phyloP scores from a whole-genome alignment of 805 yeast genomes.

The Metschnikowia kofuensis region DNA sequence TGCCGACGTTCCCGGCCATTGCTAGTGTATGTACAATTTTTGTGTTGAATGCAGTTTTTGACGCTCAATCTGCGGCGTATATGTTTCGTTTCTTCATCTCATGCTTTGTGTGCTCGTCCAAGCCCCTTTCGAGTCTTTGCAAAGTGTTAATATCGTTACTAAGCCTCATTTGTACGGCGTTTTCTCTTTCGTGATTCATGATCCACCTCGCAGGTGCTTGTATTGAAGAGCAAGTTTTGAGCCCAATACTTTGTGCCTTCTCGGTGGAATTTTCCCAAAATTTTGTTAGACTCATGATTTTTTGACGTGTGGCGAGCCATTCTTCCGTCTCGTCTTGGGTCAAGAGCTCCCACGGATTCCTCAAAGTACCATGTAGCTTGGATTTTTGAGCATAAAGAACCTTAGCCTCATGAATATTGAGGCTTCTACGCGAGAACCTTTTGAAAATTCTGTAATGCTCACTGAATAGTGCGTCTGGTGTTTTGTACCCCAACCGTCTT shows the following conservation, averaged over 20 bases:
- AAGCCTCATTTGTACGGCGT: conserved; percentile 8
- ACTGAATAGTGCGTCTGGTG: conserved; percentile 5
- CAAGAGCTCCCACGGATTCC: conserved; percentile 13
- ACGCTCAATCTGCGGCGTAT: not conserved
- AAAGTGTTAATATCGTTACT: conserved; percentile 10
- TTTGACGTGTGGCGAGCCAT: conserved; percentile 5
- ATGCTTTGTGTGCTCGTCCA: conserved; percentile 7
- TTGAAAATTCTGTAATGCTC: conserved; percentile 18
- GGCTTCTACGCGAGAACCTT: conserved; percentile 7
- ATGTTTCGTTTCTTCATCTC: conserved; percentile 10
- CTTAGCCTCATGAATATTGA: conserved; percentile 14
- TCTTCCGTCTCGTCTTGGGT: conserved; percentile 1
- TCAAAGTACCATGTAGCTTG: not conserved
- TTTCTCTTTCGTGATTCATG: conserved; percentile 3
- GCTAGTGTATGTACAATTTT: not conserved
- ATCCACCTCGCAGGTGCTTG: conserved; percentile 6
- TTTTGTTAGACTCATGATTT: not conserved
- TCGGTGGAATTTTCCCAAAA: conserved; percentile 6
- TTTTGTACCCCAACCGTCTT: not conserved
- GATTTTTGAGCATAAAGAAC: conserved; percentile 6
- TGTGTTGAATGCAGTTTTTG: not conserved
- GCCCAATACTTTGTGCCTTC: conserved; percentile 2
- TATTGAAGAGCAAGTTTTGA: not conserved
- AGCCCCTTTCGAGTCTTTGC: conserved; percentile 10
- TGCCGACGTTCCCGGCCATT: too few relatives aligned